These are phyloP conservation scores for Tricholoma sp. DNA, from an alignment of 768 basidiomycete genomes.

Conservation along the genomic window DNA sequence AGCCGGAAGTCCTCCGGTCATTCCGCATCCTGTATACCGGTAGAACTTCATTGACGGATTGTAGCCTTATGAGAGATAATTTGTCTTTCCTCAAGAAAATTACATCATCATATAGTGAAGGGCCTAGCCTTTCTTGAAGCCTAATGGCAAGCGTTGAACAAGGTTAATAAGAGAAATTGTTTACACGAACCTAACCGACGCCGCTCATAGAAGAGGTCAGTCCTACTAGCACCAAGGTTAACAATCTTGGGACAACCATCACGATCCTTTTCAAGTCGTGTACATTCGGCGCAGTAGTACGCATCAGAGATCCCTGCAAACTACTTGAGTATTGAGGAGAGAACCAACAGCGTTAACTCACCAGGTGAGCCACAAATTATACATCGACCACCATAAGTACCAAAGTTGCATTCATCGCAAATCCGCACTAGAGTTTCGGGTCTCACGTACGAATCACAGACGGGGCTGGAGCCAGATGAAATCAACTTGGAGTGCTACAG, in stretches of 20 bases:
- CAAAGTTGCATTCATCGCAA: slow-evolving; percentile 99
- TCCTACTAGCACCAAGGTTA: slow-evolving; percentile 91
- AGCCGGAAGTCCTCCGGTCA: slow-evolving; percentile 48
- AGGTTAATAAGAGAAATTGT: not conserved
- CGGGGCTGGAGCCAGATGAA: slow-evolving; percentile 56
- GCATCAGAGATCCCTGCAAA: slow-evolving; percentile 91
- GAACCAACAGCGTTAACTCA: slow-evolving; percentile 27
- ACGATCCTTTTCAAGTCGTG: slow-evolving; percentile 93
- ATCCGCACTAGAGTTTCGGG: slow-evolving; percentile 97
- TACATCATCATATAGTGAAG: not conserved
- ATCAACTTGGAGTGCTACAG: not conserved
- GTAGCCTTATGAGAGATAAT: not conserved
- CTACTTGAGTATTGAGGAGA: not conserved
- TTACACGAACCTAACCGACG: slow-evolving; percentile 64
- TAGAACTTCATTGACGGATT: not conserved
- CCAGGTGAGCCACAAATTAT: slow-evolving; percentile 97
- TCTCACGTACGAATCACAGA: slow-evolving; percentile 98
- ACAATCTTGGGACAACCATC: slow-evolving; percentile 99
- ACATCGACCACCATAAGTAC: slow-evolving; percentile 94
- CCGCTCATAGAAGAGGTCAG: slow-evolving; percentile 89
- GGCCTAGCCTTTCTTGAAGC: slow-evolving; percentile 63
- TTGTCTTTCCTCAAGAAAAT: not conserved
- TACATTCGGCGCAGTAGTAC: slow-evolving; percentile 98
- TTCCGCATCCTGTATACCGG: slow-evolving; percentile 58
- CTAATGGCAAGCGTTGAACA: slow-evolving; percentile 26